Base-by-base conservation (phyloP, 2,329 filamentous ascomycete genomes). In the Aplosporella prunicola region DNA sequence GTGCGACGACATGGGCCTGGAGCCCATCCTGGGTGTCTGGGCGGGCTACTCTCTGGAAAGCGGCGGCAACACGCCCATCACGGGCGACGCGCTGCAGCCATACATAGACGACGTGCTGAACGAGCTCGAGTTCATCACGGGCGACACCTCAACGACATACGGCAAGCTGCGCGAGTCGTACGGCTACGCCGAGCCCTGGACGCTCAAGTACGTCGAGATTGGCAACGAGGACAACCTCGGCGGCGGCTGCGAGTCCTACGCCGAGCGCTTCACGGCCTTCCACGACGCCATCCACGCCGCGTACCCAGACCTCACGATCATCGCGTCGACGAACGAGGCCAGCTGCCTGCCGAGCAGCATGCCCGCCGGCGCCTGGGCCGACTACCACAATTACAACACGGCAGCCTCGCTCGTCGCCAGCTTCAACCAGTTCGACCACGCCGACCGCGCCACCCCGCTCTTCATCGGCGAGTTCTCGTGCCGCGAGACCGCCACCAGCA, bases 181-280 rank as follows among this genome's bases (percentile, higher is more conserved):
- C 2, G 78, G 78, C 3, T 71, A 80, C 47, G 67, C 74, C 0
- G 64, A 75, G 41, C 78, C 78, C 0, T 82, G 74, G 59, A 61
- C 53, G 20, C 63, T 82, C 32, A 62, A 69, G 9, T 78, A 72
- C 46, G 72, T 82, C 38, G 78, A 82, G 55, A 59, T 82, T 28
- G 78, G 79, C 41, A 82, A 82, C 51, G 78, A 82, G 51, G 78
- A 82, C 47, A 73, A 72, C 62, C 67, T 80, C 4, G 65, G 66
- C 3, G 69, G 67, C 48, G 50, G 48, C 46, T 51, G 36, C 29
- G 50, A 36, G 27, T 61, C 48, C 48, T 50, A 16, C 48, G 63
- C 67, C 33, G 66, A 72, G 41, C 70, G 77, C 4, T 78, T 80
- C 51, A 62, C 66, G 4, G 58, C 67, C 47, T 78, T 81, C 56